These are phyloP conservation scores for Pyrenophora seminiperda DNA, from an alignment of 2,329 filamentous ascomycete species.

Conservation along the genomic window DNA sequence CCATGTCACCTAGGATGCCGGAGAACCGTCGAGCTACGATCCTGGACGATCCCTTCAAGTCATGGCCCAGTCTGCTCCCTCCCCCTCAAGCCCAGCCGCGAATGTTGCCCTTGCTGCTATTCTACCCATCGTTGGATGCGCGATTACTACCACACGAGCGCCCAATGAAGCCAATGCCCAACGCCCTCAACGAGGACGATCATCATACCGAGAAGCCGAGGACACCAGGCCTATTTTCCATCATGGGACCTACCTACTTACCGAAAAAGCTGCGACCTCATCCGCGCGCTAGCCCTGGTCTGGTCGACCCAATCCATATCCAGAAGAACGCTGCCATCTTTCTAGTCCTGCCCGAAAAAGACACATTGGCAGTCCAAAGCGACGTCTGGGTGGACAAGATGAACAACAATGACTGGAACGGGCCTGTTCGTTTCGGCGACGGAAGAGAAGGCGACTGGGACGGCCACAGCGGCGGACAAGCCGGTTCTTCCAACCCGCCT, in stretches of 20 bases:
- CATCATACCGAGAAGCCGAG: slow-evolving; percentile 36
- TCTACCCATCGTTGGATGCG: slow-evolving; percentile 52
- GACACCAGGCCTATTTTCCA: slow-evolving; percentile 45
- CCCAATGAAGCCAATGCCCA: slow-evolving; percentile 44
- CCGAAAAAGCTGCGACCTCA: slow-evolving; percentile 46
- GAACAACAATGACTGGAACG: slow-evolving; percentile 38
- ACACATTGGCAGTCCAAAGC: slow-evolving; percentile 50
- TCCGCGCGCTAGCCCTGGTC: slow-evolving; percentile 50
- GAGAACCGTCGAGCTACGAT: slow-evolving; percentile 36
- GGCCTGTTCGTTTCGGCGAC: slow-evolving; percentile 45
- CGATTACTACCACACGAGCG: slow-evolving; percentile 50
- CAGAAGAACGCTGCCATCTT: slow-evolving; percentile 49
- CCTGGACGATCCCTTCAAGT: slow-evolving; percentile 37
- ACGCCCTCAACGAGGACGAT: slow-evolving; percentile 41
- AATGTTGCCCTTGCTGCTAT: slow-evolving; percentile 50
- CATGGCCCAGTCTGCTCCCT: slow-evolving; percentile 48
- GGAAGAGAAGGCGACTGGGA: slow-evolving; percentile 40
- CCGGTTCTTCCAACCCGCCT: slow-evolving; percentile 17
- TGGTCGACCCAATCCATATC: slow-evolving; percentile 42
- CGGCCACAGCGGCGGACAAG: slow-evolving; percentile 26
- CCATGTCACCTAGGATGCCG: slow-evolving; percentile 37
- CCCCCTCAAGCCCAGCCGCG: slow-evolving; percentile 40
- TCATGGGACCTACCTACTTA: slow-evolving; percentile 51
- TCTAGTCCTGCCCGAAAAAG: slow-evolving; percentile 50
- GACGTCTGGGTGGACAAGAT: slow-evolving; percentile 52